phyloP scores from a whole-genome alignment of 1,284 basidiomycete species.

The Caloboletus firmus region DNA sequence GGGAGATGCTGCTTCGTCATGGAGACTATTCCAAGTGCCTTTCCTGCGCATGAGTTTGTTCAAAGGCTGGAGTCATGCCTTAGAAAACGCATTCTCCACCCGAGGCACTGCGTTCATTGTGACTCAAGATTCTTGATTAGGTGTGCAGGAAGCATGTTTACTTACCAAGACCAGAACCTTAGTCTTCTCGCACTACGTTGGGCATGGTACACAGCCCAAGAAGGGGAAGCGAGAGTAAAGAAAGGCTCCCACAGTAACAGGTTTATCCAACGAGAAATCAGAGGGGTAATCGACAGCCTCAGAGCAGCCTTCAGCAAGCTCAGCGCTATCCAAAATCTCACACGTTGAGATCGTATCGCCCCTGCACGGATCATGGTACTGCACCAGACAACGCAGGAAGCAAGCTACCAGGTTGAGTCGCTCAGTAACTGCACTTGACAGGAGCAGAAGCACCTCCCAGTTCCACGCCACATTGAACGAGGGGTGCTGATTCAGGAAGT shows the following conservation, averaged over 20 bases:
- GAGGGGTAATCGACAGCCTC: not conserved
- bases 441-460: conserved; percentile 24
- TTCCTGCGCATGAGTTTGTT: conserved; percentile 55
- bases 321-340: conserved; percentile 3
- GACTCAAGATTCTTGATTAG: conserved; percentile 10
- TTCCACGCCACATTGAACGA: conserved; percentile 18
- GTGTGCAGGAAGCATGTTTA: conserved; percentile 29
- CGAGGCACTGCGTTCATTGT: conserved; percentile 27
- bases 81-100: conserved; percentile 66
- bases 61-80: conserved; percentile 78
- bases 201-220: conserved; percentile 68
- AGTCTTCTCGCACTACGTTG: conserved; percentile 78
- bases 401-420: not conserved
- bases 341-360: conserved; percentile 8
- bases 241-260: not conserved
- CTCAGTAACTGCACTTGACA: conserved; percentile 10
- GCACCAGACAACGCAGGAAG: conserved; percentile 9
- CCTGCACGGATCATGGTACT: conserved; percentile 6
- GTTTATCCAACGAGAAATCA: not conserved
- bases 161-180: conserved; percentile 68
- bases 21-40: conserved; percentile 25
- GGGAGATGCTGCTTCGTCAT: conserved; percentile 37
- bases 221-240: conserved; percentile 46
- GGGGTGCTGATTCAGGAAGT: conserved; percentile 15
- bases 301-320: not conserved